Percentiles rank a stretch among this genome's conserved stretches.
Evolutionary conservation across 257 asterid species (phyloP).

Genomic region (Nicotiana tabacum): DNA sequence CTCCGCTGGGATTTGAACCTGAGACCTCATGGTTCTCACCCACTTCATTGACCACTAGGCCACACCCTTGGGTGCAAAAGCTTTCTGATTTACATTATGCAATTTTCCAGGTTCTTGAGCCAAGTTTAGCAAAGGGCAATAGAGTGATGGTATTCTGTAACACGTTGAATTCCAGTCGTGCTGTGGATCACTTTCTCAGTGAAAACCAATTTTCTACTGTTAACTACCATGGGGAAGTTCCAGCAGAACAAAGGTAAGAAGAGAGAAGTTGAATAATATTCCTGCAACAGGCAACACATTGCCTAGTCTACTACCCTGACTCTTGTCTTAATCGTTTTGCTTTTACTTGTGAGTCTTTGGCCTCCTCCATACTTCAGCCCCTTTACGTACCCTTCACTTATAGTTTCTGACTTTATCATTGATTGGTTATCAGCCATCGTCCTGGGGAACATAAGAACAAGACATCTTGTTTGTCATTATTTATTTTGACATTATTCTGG

Average conservation of each 20-base stretch:
- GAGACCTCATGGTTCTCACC: too few species aligned
- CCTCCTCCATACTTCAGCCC: not conserved
- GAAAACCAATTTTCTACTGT: conserved; percentile 88
- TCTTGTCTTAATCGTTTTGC: not conserved
- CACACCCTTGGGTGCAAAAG: too few species aligned
- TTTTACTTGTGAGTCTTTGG: not conserved
- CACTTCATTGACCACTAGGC: too few species aligned
- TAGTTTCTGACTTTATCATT: not conserved
- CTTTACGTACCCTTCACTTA: not conserved
- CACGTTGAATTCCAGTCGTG: conserved; percentile 94
- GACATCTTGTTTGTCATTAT: conserved; percentile 1
- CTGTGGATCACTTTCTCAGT: conserved; percentile 81
- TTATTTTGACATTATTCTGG: not conserved
- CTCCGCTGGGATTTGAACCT: too few species aligned
- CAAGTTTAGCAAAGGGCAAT: conserved; percentile 95
- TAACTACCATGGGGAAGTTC: conserved; percentile 97
- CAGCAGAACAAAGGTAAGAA: conserved; percentile 88
- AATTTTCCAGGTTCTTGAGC: conserved; percentile 81
- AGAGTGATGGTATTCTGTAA: conserved; percentile 98
- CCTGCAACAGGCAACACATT: conserved; percentile 2
- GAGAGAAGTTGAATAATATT: not conserved
- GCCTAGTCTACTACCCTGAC: not conserved
- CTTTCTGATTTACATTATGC: not conserved
- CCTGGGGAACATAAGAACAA: not conserved
- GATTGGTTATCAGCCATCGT: not conserved